A percentile compares a stretch with the other conserved stretches of the same genome.
Evolutionary conservation across 768 basidiomycete species (phyloP).

Genomic region (Peribolospora baueri): DNA sequence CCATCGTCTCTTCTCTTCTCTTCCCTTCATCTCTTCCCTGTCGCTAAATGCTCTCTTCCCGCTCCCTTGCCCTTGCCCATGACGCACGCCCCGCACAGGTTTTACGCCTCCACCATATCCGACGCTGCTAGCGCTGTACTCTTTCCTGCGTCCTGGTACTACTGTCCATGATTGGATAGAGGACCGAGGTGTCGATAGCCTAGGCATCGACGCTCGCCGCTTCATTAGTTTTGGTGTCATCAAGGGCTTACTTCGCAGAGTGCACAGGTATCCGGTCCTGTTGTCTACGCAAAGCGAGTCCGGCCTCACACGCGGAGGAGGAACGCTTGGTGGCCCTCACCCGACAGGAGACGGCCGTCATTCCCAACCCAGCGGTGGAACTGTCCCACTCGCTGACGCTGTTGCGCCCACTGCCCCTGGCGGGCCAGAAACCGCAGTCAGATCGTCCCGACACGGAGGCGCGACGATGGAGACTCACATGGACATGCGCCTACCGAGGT

Average conservation of each 20-base stretch:
- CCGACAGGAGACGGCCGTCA: background rate
- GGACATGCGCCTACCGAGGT: no score
- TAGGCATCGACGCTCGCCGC: constrained; percentile 73
- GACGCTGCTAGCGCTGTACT: constrained; percentile 60
- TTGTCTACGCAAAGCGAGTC: constrained; percentile 2
- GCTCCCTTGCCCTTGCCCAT: constrained; percentile 3
- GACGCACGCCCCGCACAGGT: constrained; percentile 26
- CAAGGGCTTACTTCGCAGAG: constrained; percentile 84
- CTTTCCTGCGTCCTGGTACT: constrained; percentile 54
- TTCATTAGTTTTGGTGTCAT: constrained; percentile 94
- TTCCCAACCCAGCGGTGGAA: background rate
- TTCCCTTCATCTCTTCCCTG: constrained; percentile 1
- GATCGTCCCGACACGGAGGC: constrained; percentile 2
- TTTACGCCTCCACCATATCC: constrained; percentile 40
- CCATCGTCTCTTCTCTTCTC: background rate
- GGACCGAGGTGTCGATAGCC: constrained; percentile 36
- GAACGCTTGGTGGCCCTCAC: background rate
- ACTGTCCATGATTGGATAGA: constrained; percentile 78
- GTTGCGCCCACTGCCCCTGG: background rate
- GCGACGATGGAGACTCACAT: background rate
- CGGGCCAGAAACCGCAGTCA: background rate
- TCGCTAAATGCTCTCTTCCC: background rate
- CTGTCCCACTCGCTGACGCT: background rate
- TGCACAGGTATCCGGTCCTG: constrained; percentile 78
- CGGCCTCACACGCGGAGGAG: background rate